Conservation (phyloP, 176 grass and related monocot species). For the Hyparrhenia diplandra region DNA sequence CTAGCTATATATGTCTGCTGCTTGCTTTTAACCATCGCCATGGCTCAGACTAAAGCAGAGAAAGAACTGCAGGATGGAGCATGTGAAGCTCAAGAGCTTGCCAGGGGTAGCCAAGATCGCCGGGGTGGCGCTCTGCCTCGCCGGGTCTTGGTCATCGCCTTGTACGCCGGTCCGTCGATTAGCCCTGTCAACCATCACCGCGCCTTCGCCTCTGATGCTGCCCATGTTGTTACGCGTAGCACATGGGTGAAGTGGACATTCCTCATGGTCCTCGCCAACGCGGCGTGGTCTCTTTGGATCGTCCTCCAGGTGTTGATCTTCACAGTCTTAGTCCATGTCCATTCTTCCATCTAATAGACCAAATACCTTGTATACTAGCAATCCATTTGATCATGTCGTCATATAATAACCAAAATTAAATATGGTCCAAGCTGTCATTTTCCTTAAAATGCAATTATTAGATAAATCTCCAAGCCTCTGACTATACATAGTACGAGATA, state of each 20-base stretch:
- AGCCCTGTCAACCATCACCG: conserved; percentile 48
- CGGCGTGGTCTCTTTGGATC: conserved; percentile 53
- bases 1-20: too few relatives aligned
- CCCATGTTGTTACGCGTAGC: background rate
- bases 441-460: too few relatives aligned
- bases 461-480: too few relatives aligned
- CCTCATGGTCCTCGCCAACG: conserved; percentile 43
- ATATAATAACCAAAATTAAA: too few relatives aligned
- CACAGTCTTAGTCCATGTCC: too few relatives aligned
- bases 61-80: conserved; percentile 43
- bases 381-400: too few relatives aligned
- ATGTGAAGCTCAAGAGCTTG: conserved; percentile 28
- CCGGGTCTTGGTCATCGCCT: conserved; percentile 46
- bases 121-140: conserved; percentile 42
- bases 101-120: conserved; percentile 45
- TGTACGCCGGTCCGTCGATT: conserved; percentile 46
- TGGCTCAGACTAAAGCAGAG: background rate
- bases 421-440: too few relatives aligned
- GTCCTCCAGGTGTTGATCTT: conserved; percentile 64
- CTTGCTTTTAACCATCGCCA: too few relatives aligned
- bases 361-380: too few relatives aligned
- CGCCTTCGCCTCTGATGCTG: background rate
- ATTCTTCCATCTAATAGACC: too few relatives aligned
- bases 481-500: too few relatives aligned
- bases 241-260: conserved; percentile 54